phyloP scores from a whole-genome alignment of 345 rosid genomes.

The Eucalyptus albens region DNA sequence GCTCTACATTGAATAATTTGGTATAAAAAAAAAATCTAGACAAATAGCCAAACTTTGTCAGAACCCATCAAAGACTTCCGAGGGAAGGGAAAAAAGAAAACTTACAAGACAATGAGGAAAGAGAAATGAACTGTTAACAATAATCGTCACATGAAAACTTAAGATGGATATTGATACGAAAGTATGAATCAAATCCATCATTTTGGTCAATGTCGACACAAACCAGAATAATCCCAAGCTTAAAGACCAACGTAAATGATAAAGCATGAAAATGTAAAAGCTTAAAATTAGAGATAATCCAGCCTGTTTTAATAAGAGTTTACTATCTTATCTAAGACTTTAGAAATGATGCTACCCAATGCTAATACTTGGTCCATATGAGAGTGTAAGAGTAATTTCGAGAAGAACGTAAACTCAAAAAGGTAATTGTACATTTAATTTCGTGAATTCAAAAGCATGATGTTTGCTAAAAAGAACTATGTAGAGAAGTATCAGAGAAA shows the following conservation, averaged over 20 bases:
- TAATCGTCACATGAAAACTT: neutral
- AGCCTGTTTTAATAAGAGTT: neutral
- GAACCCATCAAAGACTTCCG: neutral
- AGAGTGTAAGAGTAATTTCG: neutral
- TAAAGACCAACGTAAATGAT: neutral
- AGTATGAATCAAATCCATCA: neutral
- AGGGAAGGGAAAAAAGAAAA: neutral
- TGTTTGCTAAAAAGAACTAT: neutral
- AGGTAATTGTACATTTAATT: neutral
- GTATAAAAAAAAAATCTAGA: no score
- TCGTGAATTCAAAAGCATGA: neutral
- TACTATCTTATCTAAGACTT: neutral
- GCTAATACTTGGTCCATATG: neutral
- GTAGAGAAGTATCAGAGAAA: no score
- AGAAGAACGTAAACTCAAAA: neutral
- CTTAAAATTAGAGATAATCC: neutral
- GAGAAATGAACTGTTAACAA: neutral
- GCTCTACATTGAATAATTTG: no score
- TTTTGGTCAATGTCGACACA: neutral
- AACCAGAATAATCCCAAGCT: neutral
- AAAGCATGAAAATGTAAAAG: neutral
- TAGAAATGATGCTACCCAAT: neutral
- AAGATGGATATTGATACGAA: neutral
- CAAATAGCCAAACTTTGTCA: no score
- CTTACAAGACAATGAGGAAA: neutral